Evolutionary conservation across 345 rosid species (phyloP).

Genomic region (Cardamine chenopodiifolia): DNA sequence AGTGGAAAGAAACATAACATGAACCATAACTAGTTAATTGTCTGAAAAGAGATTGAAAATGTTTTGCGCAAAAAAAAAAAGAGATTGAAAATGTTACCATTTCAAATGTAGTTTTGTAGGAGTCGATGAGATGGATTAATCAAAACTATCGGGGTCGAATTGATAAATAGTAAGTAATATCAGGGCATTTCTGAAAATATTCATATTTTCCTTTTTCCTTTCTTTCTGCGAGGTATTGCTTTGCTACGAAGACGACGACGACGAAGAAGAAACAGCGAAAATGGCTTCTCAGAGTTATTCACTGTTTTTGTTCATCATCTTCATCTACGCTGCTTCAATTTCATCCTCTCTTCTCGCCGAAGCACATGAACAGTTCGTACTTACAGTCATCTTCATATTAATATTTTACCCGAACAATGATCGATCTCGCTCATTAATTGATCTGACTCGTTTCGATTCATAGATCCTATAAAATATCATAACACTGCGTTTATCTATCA

Average conservation of each 20-base stretch:
- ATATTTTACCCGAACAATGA: background rate
- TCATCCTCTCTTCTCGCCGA: slow-evolving; percentile 9
- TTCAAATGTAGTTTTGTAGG: too few species aligned
- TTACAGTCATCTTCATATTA: background rate
- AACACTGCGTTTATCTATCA: background rate
- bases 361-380: slow-evolving; percentile 39
- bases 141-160: background rate
- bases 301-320: slow-evolving; percentile 7
- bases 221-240: background rate
- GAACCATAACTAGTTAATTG: too few species aligned
- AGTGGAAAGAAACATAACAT: too few species aligned
- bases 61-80: too few species aligned
- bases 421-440: too few species aligned
- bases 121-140: background rate
- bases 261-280: slow-evolving; percentile 26
- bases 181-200: background rate
- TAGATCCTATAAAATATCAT: background rate
- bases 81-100: too few species aligned
- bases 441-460: slow-evolving; percentile 15
- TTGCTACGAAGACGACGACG: slow-evolving; percentile 4
- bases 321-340: slow-evolving; percentile 29
- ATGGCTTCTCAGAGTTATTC: slow-evolving; percentile 41
- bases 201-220: background rate
- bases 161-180: background rate
- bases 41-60: too few species aligned